A percentile compares a stretch with the other conserved stretches of the same genome.
Conservation (phyloP, 352 stramenopile species). For the Phytophthora lateralis region DNA sequence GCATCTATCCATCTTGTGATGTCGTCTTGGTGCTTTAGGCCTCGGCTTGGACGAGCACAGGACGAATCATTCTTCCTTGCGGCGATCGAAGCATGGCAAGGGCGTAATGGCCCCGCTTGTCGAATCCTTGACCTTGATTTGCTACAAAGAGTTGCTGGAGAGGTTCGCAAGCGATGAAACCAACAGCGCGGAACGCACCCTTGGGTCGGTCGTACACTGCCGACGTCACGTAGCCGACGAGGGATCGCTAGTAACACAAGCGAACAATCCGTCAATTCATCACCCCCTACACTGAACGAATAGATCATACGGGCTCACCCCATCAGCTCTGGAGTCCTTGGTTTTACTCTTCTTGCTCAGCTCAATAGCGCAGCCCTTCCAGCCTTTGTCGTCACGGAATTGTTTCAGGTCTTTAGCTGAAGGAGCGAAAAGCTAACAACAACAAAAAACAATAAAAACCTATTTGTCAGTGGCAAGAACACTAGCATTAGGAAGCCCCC, state of each 20-base stretch:
- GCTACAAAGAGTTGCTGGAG: slow-evolving; percentile 67
- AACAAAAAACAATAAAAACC: slow-evolving; percentile 4
- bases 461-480: neutral
- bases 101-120: slow-evolving; percentile 21
- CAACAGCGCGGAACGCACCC: slow-evolving; percentile 58
- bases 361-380: slow-evolving; percentile 37
- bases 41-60: slow-evolving; percentile 41
- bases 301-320: slow-evolving; percentile 16
- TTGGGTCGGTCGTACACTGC: slow-evolving; percentile 83
- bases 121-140: slow-evolving; percentile 5
- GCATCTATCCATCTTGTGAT: slow-evolving; percentile 10
- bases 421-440: slow-evolving; percentile 41
- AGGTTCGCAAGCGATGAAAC: slow-evolving; percentile 68
- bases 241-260: slow-evolving; percentile 32
- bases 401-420: slow-evolving; percentile 30
- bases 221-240: slow-evolving; percentile 74
- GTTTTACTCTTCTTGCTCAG: slow-evolving; percentile 23
- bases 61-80: slow-evolving; percentile 57
- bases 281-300: neutral
- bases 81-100: slow-evolving; percentile 61
- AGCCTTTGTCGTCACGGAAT: slow-evolving; percentile 39
- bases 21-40: slow-evolving; percentile 6
- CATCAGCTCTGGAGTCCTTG: slow-evolving; percentile 9
- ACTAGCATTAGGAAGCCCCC: neutral
- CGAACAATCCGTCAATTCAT: slow-evolving; percentile 3